Conservation (phyloP, 2,329 filamentous ascomycete genomes). For the Neodidymelliopsis sp. region DNA sequence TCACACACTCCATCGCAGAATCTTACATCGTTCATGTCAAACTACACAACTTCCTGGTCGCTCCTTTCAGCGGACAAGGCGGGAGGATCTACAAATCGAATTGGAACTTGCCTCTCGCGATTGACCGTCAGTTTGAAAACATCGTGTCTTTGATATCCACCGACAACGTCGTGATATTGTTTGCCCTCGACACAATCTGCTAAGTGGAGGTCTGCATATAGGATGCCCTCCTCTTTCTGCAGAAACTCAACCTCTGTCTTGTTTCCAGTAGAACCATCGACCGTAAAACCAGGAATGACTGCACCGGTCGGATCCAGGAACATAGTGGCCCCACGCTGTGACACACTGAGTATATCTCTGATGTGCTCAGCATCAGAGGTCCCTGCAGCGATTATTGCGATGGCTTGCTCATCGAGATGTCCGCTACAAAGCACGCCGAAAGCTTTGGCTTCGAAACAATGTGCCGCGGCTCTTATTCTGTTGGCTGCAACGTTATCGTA, state of each 20-base stretch:
- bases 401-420: slow-evolving; percentile 51
- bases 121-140: slow-evolving; percentile 62
- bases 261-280: slow-evolving; percentile 32
- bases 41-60: not conserved
- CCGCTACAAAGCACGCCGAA: slow-evolving; percentile 62
- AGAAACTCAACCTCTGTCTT: slow-evolving; percentile 47
- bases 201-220: slow-evolving; percentile 62
- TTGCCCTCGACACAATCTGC: slow-evolving; percentile 62
- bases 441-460: slow-evolving; percentile 66
- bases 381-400: slow-evolving; percentile 45
- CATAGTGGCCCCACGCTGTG: slow-evolving; percentile 57
- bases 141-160: slow-evolving; percentile 63
- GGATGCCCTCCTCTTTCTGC: slow-evolving; percentile 57
- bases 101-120: slow-evolving; percentile 49
- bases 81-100: slow-evolving; percentile 11
- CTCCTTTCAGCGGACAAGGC: not conserved
- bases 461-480: slow-evolving; percentile 59
- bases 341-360: slow-evolving; percentile 43
- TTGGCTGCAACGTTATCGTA: slow-evolving; percentile 65
- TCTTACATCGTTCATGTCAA: too few relatives aligned
- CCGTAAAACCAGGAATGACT: slow-evolving; percentile 48
- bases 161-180: slow-evolving; percentile 65
- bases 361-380: slow-evolving; percentile 40
- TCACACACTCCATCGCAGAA: too few relatives aligned
- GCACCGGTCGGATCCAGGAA: slow-evolving; percentile 62